Evolutionary conservation across 164 flowering plant species (phyloP).

Genomic region (Vitis amurensis): DNA sequence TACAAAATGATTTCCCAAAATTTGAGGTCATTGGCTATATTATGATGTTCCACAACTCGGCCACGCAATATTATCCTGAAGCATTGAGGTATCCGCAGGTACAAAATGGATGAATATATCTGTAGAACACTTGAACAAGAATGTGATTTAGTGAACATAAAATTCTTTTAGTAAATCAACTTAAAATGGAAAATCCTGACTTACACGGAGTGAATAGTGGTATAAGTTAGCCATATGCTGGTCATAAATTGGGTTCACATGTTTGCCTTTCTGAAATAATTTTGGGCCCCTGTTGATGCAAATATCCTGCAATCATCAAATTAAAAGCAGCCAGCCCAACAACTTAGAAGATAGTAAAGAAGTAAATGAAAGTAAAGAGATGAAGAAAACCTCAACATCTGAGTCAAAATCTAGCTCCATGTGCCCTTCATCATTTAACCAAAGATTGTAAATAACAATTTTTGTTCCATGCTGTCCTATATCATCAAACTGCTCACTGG

Average conservation of each 20-base stretch:
- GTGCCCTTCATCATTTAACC: conserved; percentile 68
- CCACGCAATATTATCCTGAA: conserved; percentile 80
- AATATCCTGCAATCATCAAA: conserved; percentile 65
- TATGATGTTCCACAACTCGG: conserved; percentile 64
- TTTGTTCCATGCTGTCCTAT: conserved; percentile 88
- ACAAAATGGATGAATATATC: conserved; percentile 85
- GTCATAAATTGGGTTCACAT: conserved; percentile 36
- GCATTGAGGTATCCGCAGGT: conserved; percentile 62
- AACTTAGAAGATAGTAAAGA: neutral
- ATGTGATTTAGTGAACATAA: neutral
- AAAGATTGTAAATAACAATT: conserved; percentile 77
- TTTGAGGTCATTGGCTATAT: conserved; percentile 75
- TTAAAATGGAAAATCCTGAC: conserved; percentile 10
- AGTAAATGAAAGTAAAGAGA: too few relatives aligned
- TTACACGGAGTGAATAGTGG: conserved; percentile 83
- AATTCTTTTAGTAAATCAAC: neutral
- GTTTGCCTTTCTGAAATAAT: conserved; percentile 12
- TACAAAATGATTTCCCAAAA: conserved; percentile 68
- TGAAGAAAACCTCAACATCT: conserved; percentile 57
- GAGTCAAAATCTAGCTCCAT: conserved; percentile 86
- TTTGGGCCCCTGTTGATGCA: conserved; percentile 42
- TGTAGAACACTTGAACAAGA: conserved; percentile 22
- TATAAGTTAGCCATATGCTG: conserved; percentile 71
- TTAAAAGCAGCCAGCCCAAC: neutral
- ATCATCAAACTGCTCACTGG: conserved; percentile 71